Base-by-base conservation (phyloP, 768 basidiomycete species). In the Boletus vinaceobasis region DNA sequence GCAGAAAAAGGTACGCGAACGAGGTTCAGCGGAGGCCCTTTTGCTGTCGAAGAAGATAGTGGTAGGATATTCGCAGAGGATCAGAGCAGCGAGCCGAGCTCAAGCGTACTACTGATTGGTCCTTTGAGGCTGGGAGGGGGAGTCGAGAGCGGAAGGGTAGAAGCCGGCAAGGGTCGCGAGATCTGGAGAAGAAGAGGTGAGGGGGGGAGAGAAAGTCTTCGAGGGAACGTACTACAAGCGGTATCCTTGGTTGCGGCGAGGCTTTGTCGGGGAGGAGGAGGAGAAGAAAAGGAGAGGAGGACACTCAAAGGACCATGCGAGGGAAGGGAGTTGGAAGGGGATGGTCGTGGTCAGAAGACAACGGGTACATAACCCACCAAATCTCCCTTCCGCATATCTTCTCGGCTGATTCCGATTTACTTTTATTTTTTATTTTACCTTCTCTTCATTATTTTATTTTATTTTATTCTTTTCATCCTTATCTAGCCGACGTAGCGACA, bases 161-260 rank as follows among this genome's bases (percentile, higher is more conserved):
- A 81, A 75, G 85, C 87, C 88, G 87, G 79, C 85, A 91, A 92
- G 90, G 90, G 90, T 92, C 89, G 89, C 89, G 89, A 92, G 90
- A 81, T 82, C 86, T 90, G 65, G 38, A 21, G 3, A 52, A 21
- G 3, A 52, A 31, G 49, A 35, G 43, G 46, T 46, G 53, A 53
- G 26, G 35, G 14, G 11, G 17, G 5, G n/a, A 15, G 36, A 11
- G 2, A 4, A 10, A 3, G 3, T 8, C 15, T 39, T 33, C 7
- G 14, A n/a, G 27, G 39, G 21, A 26, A 63, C 75, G 19, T 52
- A 79, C 77, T 55, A 76, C 77, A 79, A 74, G 77, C 77, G 77
- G 73, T 71, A 75, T 79, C 77, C 77, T 79, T 79, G 77, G 67
- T 60, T 65, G 66, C 77, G 78, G 74, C 76, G 73, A 73, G 78